These are phyloP conservation scores for Pichia membranifaciens DNA, from an alignment of 805 yeast genomes.

Conservation along the genomic window DNA sequence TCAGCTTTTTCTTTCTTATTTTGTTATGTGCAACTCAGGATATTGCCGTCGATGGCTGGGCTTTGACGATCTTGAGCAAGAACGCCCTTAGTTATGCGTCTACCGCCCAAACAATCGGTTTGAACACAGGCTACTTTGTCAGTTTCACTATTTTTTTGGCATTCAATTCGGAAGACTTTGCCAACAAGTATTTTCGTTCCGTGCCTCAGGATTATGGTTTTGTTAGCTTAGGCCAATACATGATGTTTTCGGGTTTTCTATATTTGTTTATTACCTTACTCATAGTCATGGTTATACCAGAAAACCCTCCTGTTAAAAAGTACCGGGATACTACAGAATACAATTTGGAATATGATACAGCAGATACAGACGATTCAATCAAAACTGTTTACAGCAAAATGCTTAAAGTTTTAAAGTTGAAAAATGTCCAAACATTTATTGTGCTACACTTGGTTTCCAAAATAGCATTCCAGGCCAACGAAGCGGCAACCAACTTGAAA, in stretches of 20 bases:
- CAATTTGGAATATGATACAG: slow-evolving; percentile 3
- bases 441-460: slow-evolving; percentile 73
- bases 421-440: slow-evolving; percentile 69
- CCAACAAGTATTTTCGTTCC: slow-evolving; percentile 72
- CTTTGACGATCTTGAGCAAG: slow-evolving; percentile 75
- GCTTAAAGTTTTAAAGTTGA: slow-evolving; percentile 60
- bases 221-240: slow-evolving; percentile 66
- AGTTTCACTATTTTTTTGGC: slow-evolving; percentile 90
- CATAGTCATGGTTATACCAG: slow-evolving; percentile 57
- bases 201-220: slow-evolving; percentile 60
- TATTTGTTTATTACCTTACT: slow-evolving; percentile 63
- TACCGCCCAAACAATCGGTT: slow-evolving; percentile 94
- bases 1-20: slow-evolving; percentile 69
- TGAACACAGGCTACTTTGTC: slow-evolving; percentile 87
- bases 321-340: neutral
- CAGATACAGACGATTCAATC: slow-evolving; percentile 11
- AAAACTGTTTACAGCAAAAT: slow-evolving; percentile 53
- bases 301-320: slow-evolving; percentile 54
- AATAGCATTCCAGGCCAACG: slow-evolving; percentile 92
- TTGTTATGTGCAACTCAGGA: slow-evolving; percentile 95
- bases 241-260: slow-evolving; percentile 69
- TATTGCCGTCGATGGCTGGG: slow-evolving; percentile 99
- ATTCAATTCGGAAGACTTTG: slow-evolving; percentile 85
- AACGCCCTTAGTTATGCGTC: slow-evolving; percentile 84
- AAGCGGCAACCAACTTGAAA: slow-evolving; percentile 90